Conservation (phyloP, 306 rosid genomes). For the Aeschynomene evenia region DNA sequence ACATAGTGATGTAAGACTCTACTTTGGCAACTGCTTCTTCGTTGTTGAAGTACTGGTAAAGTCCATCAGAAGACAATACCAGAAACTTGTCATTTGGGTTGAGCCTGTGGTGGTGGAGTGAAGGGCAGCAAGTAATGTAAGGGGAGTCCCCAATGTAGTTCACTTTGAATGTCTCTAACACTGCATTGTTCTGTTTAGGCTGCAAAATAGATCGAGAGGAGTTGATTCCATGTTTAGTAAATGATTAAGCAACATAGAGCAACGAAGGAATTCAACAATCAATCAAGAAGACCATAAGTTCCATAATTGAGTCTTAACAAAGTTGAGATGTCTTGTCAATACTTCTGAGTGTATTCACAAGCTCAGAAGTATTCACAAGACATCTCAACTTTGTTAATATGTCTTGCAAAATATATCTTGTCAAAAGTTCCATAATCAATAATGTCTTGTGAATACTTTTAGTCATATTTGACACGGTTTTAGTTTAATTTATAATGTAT, state of each 20-base stretch:
- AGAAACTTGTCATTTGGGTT: slow-evolving; percentile 61
- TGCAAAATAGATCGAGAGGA: slow-evolving; percentile 40
- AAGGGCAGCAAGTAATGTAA: slow-evolving; percentile 65
- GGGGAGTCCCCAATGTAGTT: slow-evolving; percentile 68
- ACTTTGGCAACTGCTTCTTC: slow-evolving; percentile 73
- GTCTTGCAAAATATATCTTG: too few relatives aligned
- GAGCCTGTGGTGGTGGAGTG: slow-evolving; percentile 64
- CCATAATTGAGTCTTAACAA: slow-evolving; percentile 1
- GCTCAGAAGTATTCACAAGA: too few relatives aligned
- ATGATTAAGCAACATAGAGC: background rate
- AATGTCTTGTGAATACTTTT: too few relatives aligned
- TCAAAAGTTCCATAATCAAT: too few relatives aligned
- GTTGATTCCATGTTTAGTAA: slow-evolving; percentile 7
- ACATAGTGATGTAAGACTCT: slow-evolving; percentile 61
- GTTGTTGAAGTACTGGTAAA: slow-evolving; percentile 77
- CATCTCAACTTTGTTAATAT: too few relatives aligned
- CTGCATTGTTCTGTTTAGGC: slow-evolving; percentile 79
- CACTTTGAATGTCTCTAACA: slow-evolving; percentile 73
- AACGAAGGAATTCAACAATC: background rate
- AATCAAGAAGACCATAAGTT: background rate
- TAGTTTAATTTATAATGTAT: too few relatives aligned
- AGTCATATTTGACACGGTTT: too few relatives aligned
- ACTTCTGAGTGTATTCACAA: too few relatives aligned
- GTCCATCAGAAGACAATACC: slow-evolving; percentile 87
- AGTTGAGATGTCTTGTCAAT: slow-evolving; percentile 32